Conservation (phyloP, 257 asterid species). For the Cordia subcordata region DNA sequence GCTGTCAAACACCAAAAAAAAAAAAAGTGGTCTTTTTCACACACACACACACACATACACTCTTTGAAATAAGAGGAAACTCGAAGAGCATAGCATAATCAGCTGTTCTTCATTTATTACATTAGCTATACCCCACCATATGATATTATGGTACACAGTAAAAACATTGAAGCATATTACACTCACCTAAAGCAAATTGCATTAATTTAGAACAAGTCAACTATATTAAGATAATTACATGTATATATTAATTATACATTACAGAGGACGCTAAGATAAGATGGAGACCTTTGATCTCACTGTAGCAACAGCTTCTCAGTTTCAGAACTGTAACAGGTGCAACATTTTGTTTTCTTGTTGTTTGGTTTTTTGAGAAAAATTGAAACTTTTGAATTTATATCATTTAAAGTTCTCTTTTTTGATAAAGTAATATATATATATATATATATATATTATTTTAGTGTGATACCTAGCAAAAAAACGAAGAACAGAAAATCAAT, state of each 20-base stretch:
- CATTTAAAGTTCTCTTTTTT: too few species aligned
- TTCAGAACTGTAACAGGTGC: not conserved
- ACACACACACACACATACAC: not conserved
- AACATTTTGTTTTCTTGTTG: not conserved
- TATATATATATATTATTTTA: too few species aligned
- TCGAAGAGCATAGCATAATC: not conserved
- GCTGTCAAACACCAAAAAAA: not conserved
- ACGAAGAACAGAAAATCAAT: not conserved
- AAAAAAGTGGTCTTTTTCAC: not conserved
- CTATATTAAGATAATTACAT: too few species aligned
- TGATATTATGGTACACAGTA: not conserved
- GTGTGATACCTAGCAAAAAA: too few species aligned
- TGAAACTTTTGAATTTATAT: too few species aligned
- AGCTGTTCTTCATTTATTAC: not conserved
- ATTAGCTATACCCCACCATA: not conserved
- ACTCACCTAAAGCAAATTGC: not conserved
- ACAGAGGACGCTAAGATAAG: not conserved
- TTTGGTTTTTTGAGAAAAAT: too few species aligned
- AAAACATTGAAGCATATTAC: not conserved
- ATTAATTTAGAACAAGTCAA: not conserved
- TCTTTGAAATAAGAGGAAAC: conserved; percentile 11
- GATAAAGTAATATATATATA: too few species aligned
- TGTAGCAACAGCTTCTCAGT: conserved; percentile 1
- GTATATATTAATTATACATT: not conserved
- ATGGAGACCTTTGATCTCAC: not conserved